Percentiles rank a stretch among this genome's conserved stretches.
phyloP scores from a whole-genome alignment of 331 rosid species.

The Malus hybrid region DNA sequence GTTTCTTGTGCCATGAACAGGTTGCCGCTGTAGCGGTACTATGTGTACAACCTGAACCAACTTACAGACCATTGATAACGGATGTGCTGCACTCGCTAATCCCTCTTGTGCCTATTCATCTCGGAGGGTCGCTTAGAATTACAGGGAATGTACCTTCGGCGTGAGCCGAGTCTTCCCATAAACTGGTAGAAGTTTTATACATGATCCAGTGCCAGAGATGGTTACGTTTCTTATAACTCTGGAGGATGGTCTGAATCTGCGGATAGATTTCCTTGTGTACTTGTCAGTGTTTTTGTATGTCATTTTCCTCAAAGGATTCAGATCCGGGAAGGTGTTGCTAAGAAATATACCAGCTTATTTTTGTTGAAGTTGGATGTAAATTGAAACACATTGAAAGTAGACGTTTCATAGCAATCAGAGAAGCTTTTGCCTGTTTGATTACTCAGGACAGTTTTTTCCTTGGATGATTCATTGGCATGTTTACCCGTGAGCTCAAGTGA shows the following conservation, averaged over 20 bases:
- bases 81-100: conserved; percentile 91
- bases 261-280: background rate
- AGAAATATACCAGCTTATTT: background rate
- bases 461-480: background rate
- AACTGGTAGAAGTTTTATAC: background rate
- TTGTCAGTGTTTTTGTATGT: background rate
- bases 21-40: conserved; percentile 95
- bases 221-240: background rate
- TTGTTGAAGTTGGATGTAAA: background rate
- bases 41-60: conserved; percentile 86
- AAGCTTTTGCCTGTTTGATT: background rate
- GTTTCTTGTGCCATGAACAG: conserved; percentile 33
- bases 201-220: background rate
- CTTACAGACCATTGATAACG: conserved; percentile 81
- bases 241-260: background rate
- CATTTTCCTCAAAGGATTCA: background rate
- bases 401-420: background rate
- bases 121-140: conserved; percentile 77
- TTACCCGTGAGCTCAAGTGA: background rate
- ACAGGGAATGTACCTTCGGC: conserved; percentile 32
- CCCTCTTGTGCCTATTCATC: conserved; percentile 73
- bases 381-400: background rate
- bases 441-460: background rate
- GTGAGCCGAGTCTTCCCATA: conserved; percentile 11
- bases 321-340: background rate